Percentiles rank a stretch among this genome's conserved stretches.
Evolutionary conservation across 2,329 filamentous ascomycete species (phyloP).

Genomic region (Colletotrichum melonis): DNA sequence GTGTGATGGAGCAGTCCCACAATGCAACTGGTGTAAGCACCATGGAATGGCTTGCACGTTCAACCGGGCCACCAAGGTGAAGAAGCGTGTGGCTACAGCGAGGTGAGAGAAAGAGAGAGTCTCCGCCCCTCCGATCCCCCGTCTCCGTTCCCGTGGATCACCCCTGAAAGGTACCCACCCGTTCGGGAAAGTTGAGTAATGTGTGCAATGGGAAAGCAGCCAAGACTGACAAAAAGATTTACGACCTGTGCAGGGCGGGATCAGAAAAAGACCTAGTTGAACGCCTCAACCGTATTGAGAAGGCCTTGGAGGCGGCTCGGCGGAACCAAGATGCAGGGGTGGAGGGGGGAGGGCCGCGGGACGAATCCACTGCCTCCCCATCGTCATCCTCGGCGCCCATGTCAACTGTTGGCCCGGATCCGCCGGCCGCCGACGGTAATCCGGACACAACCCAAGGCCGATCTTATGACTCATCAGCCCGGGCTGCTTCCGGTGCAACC

Average conservation of each 20-base stretch:
- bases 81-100: conserved; percentile 24
- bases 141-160: background rate
- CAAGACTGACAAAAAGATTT: conserved; percentile 2
- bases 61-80: conserved; percentile 36
- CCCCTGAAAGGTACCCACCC: background rate
- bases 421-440: conserved; percentile 18
- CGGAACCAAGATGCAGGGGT: conserved; percentile 19
- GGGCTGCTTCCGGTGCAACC: conserved; percentile 26
- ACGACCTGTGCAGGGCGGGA: conserved; percentile 33
- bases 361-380: conserved; percentile 14
- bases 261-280: conserved; percentile 46
- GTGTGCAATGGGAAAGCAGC: too few species aligned
- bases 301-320: conserved; percentile 44
- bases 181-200: background rate
- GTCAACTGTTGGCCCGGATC: conserved; percentile 6
- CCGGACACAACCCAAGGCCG: conserved; percentile 19
- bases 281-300: conserved; percentile 53
- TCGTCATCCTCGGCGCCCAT: conserved; percentile 19
- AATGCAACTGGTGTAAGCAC: conserved; percentile 63
- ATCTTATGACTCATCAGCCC: conserved; percentile 18
- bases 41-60: conserved; percentile 61
- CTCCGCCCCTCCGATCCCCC: background rate
- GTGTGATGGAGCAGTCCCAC: conserved; percentile 55
- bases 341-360: background rate
- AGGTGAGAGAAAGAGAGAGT: conserved; percentile 18